Base-by-base conservation (phyloP, 2,329 filamentous ascomycete species). In the Thermomyces lanuginosus region DNA sequence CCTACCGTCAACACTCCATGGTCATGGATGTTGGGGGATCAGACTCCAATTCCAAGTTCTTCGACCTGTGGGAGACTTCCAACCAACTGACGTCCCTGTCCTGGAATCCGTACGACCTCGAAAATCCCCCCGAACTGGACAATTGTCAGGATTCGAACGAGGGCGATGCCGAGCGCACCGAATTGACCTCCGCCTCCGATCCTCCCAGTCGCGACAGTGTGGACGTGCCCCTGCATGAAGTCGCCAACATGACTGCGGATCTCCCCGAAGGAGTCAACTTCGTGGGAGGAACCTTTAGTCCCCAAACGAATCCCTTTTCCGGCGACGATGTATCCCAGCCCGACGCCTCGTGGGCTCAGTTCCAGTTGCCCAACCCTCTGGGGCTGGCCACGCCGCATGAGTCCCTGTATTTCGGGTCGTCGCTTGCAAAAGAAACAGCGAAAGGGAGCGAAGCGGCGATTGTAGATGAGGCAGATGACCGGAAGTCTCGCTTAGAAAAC, bases 41-140 rank as follows among this genome's bases (percentile, higher is more conserved):
- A 27, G 49, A 55, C 49, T 47, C 51, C 46, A 54, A 53, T n/a
- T n/a, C n/a, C 39, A 52, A n/a, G 21, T 22, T 53, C 23, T 41
- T 55, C 29, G 48, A 51, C 33, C 48, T 45, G 28, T 55, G 51
- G 48, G 49, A 53, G 43, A 43, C 30, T 17, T 16, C 24, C 16
- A n/a, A 24, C 14, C 23, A 29, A 29, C 22, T 6, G 15, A 10
- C 16, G 14, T 15, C 10, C 46, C n/a, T 43, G 4, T 44, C 48
- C 22, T 55, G 49, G 49, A 48, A 53, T 28, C 46, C 46, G 18
- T 22, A 43, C n/a, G 36, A 34, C 16, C 50, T 49, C 36, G 48
- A 54, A 8, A 47, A 49, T 33, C 41, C 44, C 11, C 40, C 46
- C 21, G 51, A 54, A 38, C 48, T 50, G 46, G 49, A 54, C 30